A percentile compares a stretch with the other conserved stretches of the same genome.
phyloP scores from a whole-genome alignment of 164 flowering plant genomes.

The Aristolochia fimbriata region DNA sequence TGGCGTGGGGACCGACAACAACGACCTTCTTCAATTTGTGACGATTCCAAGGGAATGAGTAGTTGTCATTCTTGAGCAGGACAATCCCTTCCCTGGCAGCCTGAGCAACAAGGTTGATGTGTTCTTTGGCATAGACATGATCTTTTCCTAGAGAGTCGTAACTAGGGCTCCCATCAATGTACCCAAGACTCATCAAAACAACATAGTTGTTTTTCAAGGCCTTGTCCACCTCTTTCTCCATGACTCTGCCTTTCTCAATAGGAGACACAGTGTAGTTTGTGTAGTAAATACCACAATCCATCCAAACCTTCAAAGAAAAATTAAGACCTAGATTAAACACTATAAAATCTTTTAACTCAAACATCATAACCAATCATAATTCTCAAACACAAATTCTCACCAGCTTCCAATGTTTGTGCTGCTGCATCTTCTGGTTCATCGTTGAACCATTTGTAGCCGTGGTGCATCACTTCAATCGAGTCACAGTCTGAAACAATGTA shows the following conservation, averaged over 20 bases:
- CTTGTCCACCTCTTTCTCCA: too few species aligned
- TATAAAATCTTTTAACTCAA: neutral
- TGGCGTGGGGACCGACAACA: slow-evolving; percentile 43
- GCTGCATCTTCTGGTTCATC: too few species aligned
- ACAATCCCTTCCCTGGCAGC: too few species aligned
- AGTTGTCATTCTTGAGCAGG: slow-evolving; percentile 33
- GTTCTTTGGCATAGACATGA: slow-evolving; percentile 24
- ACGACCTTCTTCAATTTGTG: slow-evolving; percentile 15
- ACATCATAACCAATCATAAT: neutral
- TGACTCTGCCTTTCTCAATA: slow-evolving; percentile 17
- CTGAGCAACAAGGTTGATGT: slow-evolving; percentile 38
- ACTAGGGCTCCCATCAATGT: slow-evolving; percentile 32
- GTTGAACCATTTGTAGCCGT: too few species aligned
- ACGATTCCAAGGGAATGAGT: slow-evolving; percentile 21
- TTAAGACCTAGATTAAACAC: neutral
- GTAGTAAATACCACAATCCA: slow-evolving; percentile 35
- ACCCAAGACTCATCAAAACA: slow-evolving; percentile 36
- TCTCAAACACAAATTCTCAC: neutral
- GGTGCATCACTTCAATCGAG: too few species aligned
- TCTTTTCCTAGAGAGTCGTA: slow-evolving; percentile 19
- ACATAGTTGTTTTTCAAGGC: too few species aligned
- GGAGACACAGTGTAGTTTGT: slow-evolving; percentile 16
- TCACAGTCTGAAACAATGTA: too few species aligned
- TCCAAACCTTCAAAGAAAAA: slow-evolving; percentile 16
- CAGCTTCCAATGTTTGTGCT: neutral